phyloP scores from a whole-genome alignment of 2,329 filamentous ascomycete genomes.

The Penicillium sp. region DNA sequence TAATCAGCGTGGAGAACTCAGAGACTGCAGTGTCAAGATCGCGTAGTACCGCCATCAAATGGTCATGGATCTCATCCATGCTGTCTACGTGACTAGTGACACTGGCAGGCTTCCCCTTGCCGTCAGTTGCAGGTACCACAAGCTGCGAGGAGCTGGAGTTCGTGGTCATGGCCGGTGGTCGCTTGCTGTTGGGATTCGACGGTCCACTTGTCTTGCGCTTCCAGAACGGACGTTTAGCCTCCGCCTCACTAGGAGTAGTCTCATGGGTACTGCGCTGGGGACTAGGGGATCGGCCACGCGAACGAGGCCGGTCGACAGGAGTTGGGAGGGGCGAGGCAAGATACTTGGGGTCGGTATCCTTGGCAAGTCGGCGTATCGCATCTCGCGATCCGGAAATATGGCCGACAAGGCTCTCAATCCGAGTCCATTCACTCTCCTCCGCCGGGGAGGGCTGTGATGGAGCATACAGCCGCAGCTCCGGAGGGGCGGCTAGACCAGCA shows the following conservation, averaged over 20 bases:
- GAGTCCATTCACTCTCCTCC: conserved; percentile 82
- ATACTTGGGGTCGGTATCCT: conserved; percentile 73
- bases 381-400: conserved; percentile 85
- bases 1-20: conserved; percentile 76
- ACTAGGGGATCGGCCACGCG: conserved; percentile 37
- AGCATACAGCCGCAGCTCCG: conserved; percentile 33
- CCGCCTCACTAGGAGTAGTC: conserved; percentile 31
- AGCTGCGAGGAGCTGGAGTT: conserved; percentile 52
- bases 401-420: conserved; percentile 81
- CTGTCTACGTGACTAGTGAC: conserved; percentile 45
- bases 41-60: conserved; percentile 77
- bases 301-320: conserved; percentile 21
- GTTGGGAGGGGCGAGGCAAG: conserved; percentile 24
- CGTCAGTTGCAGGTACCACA: conserved; percentile 46
- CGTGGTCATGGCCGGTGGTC: conserved; percentile 46
- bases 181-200: conserved; percentile 39
- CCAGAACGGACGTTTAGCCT: conserved; percentile 80
- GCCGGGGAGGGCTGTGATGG: conserved; percentile 40
- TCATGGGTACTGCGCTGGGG: conserved; percentile 35
- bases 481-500: conserved; percentile 13
- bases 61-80: conserved; percentile 71
- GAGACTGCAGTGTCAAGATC: conserved; percentile 81
- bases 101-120: conserved; percentile 37
- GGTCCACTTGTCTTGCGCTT: conserved; percentile 73
- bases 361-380: conserved; percentile 79